Percentiles rank a stretch among this genome's conserved stretches.
These are phyloP conservation scores for Hansenula sp. DNA, from an alignment of 1,139 yeast species.

Conservation along the genomic window DNA sequence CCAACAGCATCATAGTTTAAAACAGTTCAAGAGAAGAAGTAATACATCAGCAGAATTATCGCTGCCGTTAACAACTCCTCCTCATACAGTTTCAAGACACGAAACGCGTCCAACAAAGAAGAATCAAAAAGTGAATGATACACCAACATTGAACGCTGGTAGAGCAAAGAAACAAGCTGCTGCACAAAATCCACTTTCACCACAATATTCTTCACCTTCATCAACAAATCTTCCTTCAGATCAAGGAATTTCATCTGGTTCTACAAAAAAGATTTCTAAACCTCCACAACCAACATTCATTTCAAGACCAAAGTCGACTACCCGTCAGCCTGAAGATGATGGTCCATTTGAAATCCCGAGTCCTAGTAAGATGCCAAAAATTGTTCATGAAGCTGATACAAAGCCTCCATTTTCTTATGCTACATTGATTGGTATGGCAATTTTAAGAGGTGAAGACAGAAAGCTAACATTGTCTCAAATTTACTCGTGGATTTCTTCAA, in stretches of 20 bases:
- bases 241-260: constrained; percentile 2
- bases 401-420: constrained; percentile 97
- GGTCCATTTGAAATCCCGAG: constrained; percentile 12
- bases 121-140: constrained; percentile 13
- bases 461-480: constrained; percentile 86
- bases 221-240: constrained; percentile 1
- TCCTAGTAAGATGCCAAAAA: constrained; percentile 20
- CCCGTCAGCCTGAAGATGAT: constrained; percentile 11
- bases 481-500: constrained; percentile 87
- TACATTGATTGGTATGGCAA: constrained; percentile 89
- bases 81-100: constrained; percentile 20
- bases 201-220: constrained; percentile 23
- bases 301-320: constrained; percentile 3
- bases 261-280: constrained; percentile 10
- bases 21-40: constrained; percentile 8
- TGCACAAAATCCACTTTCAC: constrained; percentile 19
- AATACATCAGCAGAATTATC: constrained; percentile 10
- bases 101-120: constrained; percentile 11
- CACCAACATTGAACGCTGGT: constrained; percentile 18
- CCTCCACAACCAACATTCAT: constrained; percentile 23
- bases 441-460: constrained; percentile 75
- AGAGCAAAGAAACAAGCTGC: constrained; percentile 13
- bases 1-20: background rate
- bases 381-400: constrained; percentile 20
- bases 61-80: constrained; percentile 22